Percentiles rank a stretch among this genome's conserved stretches.
These are phyloP conservation scores for Plenodomus biglobosus DNA, from an alignment of 2,329 filamentous ascomycete genomes.

Conservation along the genomic window DNA sequence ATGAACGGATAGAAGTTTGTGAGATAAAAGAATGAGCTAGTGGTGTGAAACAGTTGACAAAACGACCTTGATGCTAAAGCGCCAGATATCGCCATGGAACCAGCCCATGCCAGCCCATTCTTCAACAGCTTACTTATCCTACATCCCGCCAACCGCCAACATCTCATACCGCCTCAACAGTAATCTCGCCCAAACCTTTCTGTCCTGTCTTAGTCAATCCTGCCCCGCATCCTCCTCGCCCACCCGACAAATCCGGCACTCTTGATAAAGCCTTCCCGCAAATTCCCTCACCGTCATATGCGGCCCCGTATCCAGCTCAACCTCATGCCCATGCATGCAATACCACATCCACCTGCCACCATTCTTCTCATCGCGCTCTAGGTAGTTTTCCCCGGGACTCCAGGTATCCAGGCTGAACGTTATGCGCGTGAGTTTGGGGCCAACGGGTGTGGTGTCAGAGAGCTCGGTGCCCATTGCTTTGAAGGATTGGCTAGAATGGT, in stretches of 20 bases:
- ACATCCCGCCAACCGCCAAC: neutral
- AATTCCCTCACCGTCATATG: conserved; percentile 35
- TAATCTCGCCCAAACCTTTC: neutral
- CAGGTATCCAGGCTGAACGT: conserved; percentile 41
- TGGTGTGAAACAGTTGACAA: neutral
- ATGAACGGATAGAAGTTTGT: neutral
- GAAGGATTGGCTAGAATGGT: conserved; percentile 38
- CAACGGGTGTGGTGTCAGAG: conserved; percentile 7
- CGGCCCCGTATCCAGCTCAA: conserved; percentile 20
- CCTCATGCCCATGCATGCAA: conserved; percentile 33
- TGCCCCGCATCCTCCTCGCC: conserved; percentile 17
- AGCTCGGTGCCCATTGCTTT: conserved; percentile 30
- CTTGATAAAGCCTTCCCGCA: conserved; percentile 32
- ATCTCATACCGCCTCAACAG: conserved; percentile 4
- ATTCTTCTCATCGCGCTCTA: conserved; percentile 23
- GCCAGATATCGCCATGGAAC: neutral
- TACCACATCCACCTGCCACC: conserved; percentile 39
- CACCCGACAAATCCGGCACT: conserved; percentile 27
- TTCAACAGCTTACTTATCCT: neutral
- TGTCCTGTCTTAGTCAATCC: neutral
- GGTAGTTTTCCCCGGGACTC: conserved; percentile 40
- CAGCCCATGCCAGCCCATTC: neutral
- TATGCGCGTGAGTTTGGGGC: conserved; percentile 32
- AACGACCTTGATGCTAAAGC: neutral
- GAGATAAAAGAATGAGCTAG: too few species aligned